Conservation (phyloP, 2,329 filamentous ascomycete genomes). For the Phialophora expanda region DNA sequence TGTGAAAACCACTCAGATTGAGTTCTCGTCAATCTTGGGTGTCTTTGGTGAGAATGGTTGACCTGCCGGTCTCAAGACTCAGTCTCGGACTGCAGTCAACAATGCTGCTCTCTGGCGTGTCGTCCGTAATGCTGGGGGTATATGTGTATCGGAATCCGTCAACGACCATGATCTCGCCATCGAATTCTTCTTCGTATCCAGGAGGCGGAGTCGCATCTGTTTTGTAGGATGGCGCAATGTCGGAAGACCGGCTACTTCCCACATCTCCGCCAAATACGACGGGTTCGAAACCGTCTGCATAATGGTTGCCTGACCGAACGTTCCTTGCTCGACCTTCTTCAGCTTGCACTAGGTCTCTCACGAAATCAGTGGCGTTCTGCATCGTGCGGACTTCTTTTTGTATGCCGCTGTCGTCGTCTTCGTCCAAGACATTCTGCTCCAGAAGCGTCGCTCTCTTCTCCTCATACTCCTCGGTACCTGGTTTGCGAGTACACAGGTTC, state of each 20-base stretch:
- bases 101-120: conserved; percentile 49
- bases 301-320: conserved; percentile 7
- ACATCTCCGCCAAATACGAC: conserved; percentile 33
- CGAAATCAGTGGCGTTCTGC: conserved; percentile 58
- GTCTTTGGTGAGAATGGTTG: conserved; percentile 33
- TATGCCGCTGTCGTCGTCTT: conserved; percentile 54
- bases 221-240: conserved; percentile 37
- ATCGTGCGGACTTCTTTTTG: conserved; percentile 58
- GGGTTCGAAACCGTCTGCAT: conserved; percentile 22
- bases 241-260: conserved; percentile 32
- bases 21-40: conserved; percentile 6
- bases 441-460: conserved; percentile 58
- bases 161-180: conserved; percentile 47
- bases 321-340: conserved; percentile 42
- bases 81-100: conserved; percentile 49
- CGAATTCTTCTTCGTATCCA: conserved; percentile 49
- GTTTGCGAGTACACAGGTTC: conserved; percentile 44
- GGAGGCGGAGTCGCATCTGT: conserved; percentile 43
- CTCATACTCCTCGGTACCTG: conserved; percentile 52
- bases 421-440: conserved; percentile 53
- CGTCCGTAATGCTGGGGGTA: conserved; percentile 41
- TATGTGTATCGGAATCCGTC: conserved; percentile 51
- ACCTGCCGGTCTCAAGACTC: conserved; percentile 47
- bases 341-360: conserved; percentile 55
- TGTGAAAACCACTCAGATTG: not conserved